phyloP scores from a whole-genome alignment of 306 rosid species.

The Cyclanthera cordifolia region DNA sequence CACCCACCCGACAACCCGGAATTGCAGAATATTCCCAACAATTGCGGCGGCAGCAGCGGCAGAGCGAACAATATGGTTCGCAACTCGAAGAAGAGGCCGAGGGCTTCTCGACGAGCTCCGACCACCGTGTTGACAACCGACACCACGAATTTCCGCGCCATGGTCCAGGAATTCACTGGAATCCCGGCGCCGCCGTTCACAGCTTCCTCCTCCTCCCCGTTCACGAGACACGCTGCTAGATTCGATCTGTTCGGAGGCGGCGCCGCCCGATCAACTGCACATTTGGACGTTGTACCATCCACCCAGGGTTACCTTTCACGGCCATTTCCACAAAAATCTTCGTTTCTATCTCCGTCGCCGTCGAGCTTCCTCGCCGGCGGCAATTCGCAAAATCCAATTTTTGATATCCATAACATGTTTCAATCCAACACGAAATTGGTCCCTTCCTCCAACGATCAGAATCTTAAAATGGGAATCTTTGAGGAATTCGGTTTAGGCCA shows the following conservation, averaged over 20 bases:
- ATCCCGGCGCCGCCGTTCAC: slow-evolving; percentile 84
- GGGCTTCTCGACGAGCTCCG: slow-evolving; percentile 94
- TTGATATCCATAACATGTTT: slow-evolving; percentile 26
- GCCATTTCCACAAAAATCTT: slow-evolving; percentile 59
- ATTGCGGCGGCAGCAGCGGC: neutral
- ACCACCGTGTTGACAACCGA: slow-evolving; percentile 84
- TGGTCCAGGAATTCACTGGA: slow-evolving; percentile 98
- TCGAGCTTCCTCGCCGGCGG: slow-evolving; percentile 13
- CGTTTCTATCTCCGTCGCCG: slow-evolving; percentile 13
- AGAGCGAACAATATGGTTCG: slow-evolving; percentile 16
- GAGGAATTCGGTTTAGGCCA: slow-evolving; percentile 46
- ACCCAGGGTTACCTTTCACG: slow-evolving; percentile 48
- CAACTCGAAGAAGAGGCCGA: slow-evolving; percentile 71
- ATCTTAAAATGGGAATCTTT: slow-evolving; percentile 32
- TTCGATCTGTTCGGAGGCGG: slow-evolving; percentile 41
- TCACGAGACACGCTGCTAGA: slow-evolving; percentile 42
- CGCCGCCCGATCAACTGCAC: neutral
- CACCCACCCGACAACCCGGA: neutral
- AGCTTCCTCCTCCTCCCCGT: slow-evolving; percentile 32
- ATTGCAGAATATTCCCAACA: slow-evolving; percentile 4
- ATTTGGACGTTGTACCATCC: neutral
- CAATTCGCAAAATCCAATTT: slow-evolving; percentile 34
- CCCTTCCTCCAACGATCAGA: slow-evolving; percentile 18
- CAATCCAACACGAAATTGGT: slow-evolving; percentile 20
- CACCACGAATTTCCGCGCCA: slow-evolving; percentile 88